phyloP scores from a whole-genome alignment of 1,139 yeast species.

The Candida smagusa region DNA sequence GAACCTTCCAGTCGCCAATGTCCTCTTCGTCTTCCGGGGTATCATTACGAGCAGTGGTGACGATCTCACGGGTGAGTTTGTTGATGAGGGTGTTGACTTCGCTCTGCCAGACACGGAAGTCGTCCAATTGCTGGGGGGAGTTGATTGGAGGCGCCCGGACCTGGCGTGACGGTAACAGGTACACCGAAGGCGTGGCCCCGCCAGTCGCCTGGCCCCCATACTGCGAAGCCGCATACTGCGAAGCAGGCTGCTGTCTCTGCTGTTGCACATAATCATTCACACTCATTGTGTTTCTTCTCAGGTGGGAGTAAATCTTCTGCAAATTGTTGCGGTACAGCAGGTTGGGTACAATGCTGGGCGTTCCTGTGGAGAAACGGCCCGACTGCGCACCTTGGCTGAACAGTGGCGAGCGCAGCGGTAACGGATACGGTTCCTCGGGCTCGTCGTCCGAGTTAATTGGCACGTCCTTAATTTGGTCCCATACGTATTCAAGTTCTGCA shows the following conservation, averaged over 20 bases:
- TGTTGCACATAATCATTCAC: constrained; percentile 39
- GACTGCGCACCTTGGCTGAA: constrained; percentile 30
- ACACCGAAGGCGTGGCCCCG: constrained; percentile 21
- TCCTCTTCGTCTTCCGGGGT: constrained; percentile 9
- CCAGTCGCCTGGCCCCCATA: constrained; percentile 6
- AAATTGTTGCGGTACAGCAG: constrained; percentile 35
- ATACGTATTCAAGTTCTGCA: constrained; percentile 62
- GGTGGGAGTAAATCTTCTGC: constrained; percentile 45
- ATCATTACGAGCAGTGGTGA: constrained; percentile 11
- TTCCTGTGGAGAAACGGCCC: constrained; percentile 37
- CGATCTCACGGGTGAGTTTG: constrained; percentile 37
- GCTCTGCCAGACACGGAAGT: constrained; percentile 44
- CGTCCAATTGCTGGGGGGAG: constrained; percentile 22
- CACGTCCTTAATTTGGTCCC: constrained; percentile 71
- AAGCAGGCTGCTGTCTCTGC: constrained; percentile 24
- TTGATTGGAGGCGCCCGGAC: constrained; percentile 5
- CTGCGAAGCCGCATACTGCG: constrained; percentile 7
- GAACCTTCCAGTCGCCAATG: constrained; percentile 21
- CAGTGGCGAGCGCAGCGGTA: constrained; percentile 40
- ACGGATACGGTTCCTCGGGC: constrained; percentile 16
- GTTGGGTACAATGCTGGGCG: constrained; percentile 34
- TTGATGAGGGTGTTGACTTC: constrained; percentile 42
- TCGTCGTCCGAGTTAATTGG: constrained; percentile 31
- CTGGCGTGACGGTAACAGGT: constrained; percentile 19
- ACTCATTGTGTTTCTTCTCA: constrained; percentile 40